phyloP scores from a whole-genome alignment of 2,329 filamentous ascomycete species.

The Penicillium vulpinum region DNA sequence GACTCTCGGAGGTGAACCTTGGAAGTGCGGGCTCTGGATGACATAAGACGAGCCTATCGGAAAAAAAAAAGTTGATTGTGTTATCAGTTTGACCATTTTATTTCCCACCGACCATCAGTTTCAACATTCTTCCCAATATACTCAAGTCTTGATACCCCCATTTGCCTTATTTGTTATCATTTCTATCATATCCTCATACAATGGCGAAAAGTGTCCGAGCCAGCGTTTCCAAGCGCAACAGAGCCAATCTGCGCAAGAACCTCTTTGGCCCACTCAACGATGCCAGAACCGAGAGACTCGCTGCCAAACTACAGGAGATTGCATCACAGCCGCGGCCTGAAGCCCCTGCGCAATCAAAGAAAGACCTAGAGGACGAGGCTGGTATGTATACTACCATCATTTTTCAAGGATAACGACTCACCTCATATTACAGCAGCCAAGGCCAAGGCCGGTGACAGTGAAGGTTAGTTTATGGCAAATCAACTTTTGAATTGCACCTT shows the following conservation, averaged over 20 bases:
- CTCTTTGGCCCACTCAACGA: slow-evolving; percentile 82
- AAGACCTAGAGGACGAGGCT: slow-evolving; percentile 25
- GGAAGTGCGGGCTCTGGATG: slow-evolving; percentile 26
- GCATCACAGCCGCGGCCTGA: slow-evolving; percentile 72
- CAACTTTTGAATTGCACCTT: neutral
- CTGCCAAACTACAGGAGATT: slow-evolving; percentile 79
- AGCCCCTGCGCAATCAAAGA: slow-evolving; percentile 47
- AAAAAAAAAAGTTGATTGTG: slow-evolving; percentile 14
- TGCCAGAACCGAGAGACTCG: slow-evolving; percentile 78
- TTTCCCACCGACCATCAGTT: neutral
- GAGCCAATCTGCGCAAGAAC: slow-evolving; percentile 72
- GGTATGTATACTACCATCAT: slow-evolving; percentile 23
- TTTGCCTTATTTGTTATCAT: neutral
- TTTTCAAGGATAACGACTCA: neutral
- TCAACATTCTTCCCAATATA: neutral
- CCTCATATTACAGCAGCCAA: slow-evolving; percentile 8
- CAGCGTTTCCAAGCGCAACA: slow-evolving; percentile 79
- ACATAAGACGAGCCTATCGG: slow-evolving; percentile 33
- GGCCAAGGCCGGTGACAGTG: slow-evolving; percentile 22
- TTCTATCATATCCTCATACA: slow-evolving; percentile 26
- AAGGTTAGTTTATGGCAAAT: slow-evolving; percentile 11
- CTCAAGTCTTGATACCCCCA: neutral
- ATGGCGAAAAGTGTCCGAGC: slow-evolving; percentile 90
- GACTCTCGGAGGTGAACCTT: slow-evolving; percentile 4
- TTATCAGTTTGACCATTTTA: slow-evolving; percentile 5